These are phyloP conservation scores for Phlyctochytrium planicorne DNA, from an alignment of 192 early-diverging fungal genomes.

Conservation along the genomic window DNA sequence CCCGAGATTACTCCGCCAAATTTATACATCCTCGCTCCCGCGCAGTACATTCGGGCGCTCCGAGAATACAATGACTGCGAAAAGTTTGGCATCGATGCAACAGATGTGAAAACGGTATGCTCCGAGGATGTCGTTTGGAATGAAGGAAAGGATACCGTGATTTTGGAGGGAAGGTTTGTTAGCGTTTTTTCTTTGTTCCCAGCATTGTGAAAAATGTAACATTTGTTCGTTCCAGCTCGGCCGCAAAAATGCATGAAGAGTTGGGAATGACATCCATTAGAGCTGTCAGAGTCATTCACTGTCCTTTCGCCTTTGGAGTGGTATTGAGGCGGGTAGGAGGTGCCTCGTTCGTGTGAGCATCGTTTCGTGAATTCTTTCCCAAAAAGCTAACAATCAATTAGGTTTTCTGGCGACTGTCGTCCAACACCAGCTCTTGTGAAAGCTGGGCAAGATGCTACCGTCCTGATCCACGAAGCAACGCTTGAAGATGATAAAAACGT, in stretches of 20 bases:
- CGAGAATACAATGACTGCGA: conserved; percentile 69
- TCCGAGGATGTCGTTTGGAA: conserved; percentile 45
- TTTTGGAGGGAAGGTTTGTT: too few relatives aligned
- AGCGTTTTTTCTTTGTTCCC: too few relatives aligned
- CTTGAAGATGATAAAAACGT: conserved; percentile 44
- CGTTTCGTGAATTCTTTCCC: conserved; percentile 32
- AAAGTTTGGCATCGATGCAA: conserved; percentile 61
- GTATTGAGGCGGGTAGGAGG: conserved; percentile 74
- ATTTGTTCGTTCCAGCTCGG: too few relatives aligned
- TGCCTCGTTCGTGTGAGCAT: conserved; percentile 53
- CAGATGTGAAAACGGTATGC: conserved; percentile 48
- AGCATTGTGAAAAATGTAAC: too few relatives aligned
- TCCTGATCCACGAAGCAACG: conserved; percentile 93
- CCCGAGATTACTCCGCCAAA: too few relatives aligned
- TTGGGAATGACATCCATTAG: conserved; percentile 57
- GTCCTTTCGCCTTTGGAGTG: conserved; percentile 77
- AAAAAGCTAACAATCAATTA: conserved; percentile 45
- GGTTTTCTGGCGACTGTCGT: conserved; percentile 90
- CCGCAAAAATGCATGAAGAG: not conserved
- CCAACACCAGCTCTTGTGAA: conserved; percentile 73
- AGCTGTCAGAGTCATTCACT: conserved; percentile 79
- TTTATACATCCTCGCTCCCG: conserved; percentile 59
- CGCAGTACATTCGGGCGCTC: conserved; percentile 57
- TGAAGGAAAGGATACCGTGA: too few relatives aligned
- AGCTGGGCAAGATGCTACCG: conserved; percentile 59